Evolutionary conservation across 2,329 filamentous ascomycete species (phyloP).

Genomic region (Dactylellina cionopaga): DNA sequence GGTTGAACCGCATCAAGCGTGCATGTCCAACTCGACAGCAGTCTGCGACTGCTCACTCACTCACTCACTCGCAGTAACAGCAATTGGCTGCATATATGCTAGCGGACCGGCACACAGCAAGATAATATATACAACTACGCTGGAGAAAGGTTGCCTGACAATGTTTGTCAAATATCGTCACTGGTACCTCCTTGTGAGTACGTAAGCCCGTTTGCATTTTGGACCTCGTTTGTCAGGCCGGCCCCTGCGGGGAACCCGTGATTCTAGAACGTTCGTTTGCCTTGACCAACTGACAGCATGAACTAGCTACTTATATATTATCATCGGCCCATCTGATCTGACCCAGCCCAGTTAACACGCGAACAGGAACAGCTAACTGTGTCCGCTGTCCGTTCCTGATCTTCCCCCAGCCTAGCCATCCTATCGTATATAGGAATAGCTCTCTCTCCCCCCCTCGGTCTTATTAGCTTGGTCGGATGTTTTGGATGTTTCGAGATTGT

Average conservation of each 20-base stretch:
- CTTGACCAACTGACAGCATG: conserved; percentile 30
- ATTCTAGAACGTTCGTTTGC: conserved; percentile 46
- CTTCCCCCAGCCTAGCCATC: background rate
- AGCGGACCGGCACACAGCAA: no score
- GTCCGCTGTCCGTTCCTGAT: conserved; percentile 1
- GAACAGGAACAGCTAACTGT: no score
- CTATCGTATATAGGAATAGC: conserved; percentile 10
- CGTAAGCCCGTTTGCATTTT: no score
- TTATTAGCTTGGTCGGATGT: background rate
- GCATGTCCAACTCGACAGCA: background rate
- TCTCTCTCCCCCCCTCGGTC: background rate
- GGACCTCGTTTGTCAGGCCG: no score
- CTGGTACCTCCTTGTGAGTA: no score
- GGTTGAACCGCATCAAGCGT: no score
- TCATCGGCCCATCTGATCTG: conserved; percentile 38
- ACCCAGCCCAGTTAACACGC: conserved; percentile 24
- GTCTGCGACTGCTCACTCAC: background rate
- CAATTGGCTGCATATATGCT: background rate
- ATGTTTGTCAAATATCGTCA: background rate
- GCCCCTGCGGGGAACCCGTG: no score
- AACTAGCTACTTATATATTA: conserved; percentile 9
- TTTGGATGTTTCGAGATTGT: conserved; percentile 44
- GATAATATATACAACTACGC: no score
- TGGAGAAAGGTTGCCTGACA: background rate
- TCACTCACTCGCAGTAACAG: background rate